These are phyloP conservation scores for Aspergillus carbonarius DNA, from an alignment of 2,329 filamentous ascomycete genomes.

Conservation along the genomic window DNA sequence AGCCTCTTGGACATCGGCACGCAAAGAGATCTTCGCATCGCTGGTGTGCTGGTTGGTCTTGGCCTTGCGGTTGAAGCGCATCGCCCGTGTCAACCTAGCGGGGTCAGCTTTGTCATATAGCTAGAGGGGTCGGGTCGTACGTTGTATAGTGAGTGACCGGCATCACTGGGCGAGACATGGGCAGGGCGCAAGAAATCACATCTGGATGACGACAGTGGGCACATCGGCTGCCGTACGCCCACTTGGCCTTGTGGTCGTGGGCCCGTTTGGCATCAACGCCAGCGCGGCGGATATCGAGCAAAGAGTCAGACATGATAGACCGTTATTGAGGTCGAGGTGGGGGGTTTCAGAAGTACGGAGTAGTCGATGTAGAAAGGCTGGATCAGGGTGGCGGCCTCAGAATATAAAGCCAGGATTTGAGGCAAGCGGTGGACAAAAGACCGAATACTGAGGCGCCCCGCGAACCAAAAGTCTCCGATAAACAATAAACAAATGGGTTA, in stretches of 20 bases:
- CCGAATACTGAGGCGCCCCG: conserved; percentile 1
- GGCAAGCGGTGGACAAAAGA: conserved; percentile 2
- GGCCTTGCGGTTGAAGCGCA: conserved; percentile 13
- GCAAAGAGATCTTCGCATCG: conserved; percentile 26
- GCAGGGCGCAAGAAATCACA: background rate
- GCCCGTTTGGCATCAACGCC: conserved; percentile 50
- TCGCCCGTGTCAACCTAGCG: conserved; percentile 7
- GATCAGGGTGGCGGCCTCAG: background rate
- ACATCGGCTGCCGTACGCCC: conserved; percentile 36
- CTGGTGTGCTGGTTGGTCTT: conserved; percentile 19
- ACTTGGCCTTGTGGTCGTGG: conserved; percentile 42
- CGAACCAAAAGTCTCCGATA: conserved; percentile 6
- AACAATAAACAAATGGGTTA: conserved; percentile 1
- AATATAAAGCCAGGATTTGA: conserved; percentile 3
- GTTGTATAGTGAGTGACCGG: conserved; percentile 16
- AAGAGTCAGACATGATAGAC: conserved; percentile 33
- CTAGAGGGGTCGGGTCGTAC: conserved; percentile 14
- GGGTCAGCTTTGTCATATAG: background rate
- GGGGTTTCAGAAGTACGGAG: too few relatives aligned
- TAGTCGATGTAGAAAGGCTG: background rate
- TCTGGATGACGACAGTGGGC: conserved; percentile 7
- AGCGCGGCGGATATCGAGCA: conserved; percentile 55
- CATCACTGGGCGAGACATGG: conserved; percentile 19
- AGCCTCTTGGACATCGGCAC: conserved; percentile 35
- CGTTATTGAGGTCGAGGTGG: too few relatives aligned